A percentile compares a stretch with the other conserved stretches of the same genome.
Conservation (phyloP, 2,329 filamentous ascomycete genomes). For the Xylaria sp. region DNA sequence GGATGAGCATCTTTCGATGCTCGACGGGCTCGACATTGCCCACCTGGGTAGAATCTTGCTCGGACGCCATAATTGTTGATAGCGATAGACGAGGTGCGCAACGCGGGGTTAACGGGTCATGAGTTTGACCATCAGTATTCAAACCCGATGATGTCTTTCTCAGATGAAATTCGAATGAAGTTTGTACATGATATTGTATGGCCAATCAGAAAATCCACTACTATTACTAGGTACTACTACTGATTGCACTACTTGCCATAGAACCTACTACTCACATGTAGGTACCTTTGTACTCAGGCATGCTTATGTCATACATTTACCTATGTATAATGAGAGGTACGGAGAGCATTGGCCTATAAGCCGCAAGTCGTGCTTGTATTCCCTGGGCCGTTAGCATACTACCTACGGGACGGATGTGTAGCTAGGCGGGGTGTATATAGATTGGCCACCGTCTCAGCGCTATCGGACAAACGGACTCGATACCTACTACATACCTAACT, state of each 20-base stretch:
- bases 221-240: background rate
- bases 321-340: background rate
- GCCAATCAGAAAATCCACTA: background rate
- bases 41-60: constrained; percentile 38
- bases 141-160: background rate
- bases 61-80: constrained; percentile 37
- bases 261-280: background rate
- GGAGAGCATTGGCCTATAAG: background rate
- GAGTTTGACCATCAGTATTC: background rate
- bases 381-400: background rate
- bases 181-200: background rate
- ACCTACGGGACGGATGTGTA: too few species aligned
- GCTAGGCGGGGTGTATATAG: background rate
- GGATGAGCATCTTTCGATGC: constrained; percentile 68
- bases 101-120: background rate
- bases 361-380: background rate
- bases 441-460: background rate
- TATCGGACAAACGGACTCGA: background rate
- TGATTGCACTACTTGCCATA: background rate
- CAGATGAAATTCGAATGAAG: background rate
- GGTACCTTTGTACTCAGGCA: background rate
- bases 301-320: background rate
- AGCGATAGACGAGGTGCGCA: constrained; percentile 4
- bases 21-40: constrained; percentile 42
- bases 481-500: background rate